Evolutionary conservation across 2,329 filamentous ascomycete species (phyloP), one percentile per base, ranked within the genome.

Genomic region (Monosporascus sp.): DNA sequence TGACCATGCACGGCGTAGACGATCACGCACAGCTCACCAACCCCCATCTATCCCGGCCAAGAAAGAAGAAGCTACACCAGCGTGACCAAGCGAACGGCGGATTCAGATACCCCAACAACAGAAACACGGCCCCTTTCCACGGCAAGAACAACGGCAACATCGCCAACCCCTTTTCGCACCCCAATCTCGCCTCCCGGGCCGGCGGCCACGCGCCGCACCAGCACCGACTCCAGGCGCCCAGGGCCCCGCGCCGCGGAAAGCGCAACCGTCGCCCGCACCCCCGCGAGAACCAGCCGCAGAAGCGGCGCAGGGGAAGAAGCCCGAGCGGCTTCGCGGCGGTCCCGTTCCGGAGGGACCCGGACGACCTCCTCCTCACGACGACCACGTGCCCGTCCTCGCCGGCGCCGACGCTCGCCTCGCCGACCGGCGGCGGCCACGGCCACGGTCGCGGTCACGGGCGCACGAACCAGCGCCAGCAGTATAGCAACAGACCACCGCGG

Each of bases 1-100:
- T 58, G 44, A 47, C 38, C 37, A 65, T 65, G 62, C 52, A 51
- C 25, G 60, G 56, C 34, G 48, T 48, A 25, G 51, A 57, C 18
- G 34, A 53, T 7, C 34, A 9, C 11, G 45, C 6, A 11, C 45
- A 17, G 9, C 39, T 36, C 17, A 6, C 34, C n/a, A 24, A 37
- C 18, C 17, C 27, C 6, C 3, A 18, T 6, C 54, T 34, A 14
- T 34, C 31, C 9, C 31, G 31, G 11, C 31, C 31, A 5, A 34
- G 31, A 14, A 14, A 34, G 31, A 34, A 34, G 31, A 34, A 34
- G 31, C 5, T 34, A 14, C 31, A 34, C 31, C 31, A 2, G 31
- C 31, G 31, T 5, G 11, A 11, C 31, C 31, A 34, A 5, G 31
- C 31, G 31, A 34, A 34, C 31, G 31, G 31, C 11, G 31, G 9